Conservation (phyloP, 495 filamentous ascomycete species). For the Aspergillus haitiensis region DNA sequence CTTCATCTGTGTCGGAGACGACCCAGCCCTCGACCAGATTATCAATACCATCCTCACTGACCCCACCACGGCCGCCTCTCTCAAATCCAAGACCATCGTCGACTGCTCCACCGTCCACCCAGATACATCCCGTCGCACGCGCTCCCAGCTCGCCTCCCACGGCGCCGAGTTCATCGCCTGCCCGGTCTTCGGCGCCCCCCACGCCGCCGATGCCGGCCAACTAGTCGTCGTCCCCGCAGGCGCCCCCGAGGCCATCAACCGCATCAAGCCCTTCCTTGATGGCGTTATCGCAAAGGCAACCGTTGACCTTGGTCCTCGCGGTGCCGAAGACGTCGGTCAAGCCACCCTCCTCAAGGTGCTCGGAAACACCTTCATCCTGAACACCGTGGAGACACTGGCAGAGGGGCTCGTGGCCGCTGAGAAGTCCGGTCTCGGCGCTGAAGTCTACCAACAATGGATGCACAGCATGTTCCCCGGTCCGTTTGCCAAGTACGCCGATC, state of each 20-base stretch:
- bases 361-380: slow-evolving; percentile 84
- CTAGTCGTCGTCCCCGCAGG: slow-evolving; percentile 80
- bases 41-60: slow-evolving; percentile 46
- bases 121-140: slow-evolving; percentile 67
- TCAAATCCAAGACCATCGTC: slow-evolving; percentile 52
- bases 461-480: slow-evolving; percentile 59
- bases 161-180: slow-evolving; percentile 76
- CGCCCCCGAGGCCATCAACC: slow-evolving; percentile 56
- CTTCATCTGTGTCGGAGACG: slow-evolving; percentile 82
- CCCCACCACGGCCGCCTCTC: slow-evolving; percentile 36
- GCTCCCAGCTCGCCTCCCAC: slow-evolving; percentile 51
- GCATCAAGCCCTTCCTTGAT: slow-evolving; percentile 69
- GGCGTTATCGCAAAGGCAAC: slow-evolving; percentile 73
- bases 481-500: slow-evolving; percentile 65
- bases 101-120: slow-evolving; percentile 91
- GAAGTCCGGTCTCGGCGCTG: slow-evolving; percentile 71
- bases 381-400: slow-evolving; percentile 75
- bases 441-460: slow-evolving; percentile 65
- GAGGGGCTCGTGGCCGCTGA: slow-evolving; percentile 79
- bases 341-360: slow-evolving; percentile 66
- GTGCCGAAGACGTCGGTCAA: slow-evolving; percentile 36
- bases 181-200: slow-evolving; percentile 80
- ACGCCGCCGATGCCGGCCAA: slow-evolving; percentile 72
- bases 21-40: slow-evolving; percentile 64
- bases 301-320: slow-evolving; percentile 51